These are phyloP conservation scores for Aspergillus texensis DNA, from an alignment of 2,329 filamentous ascomycete genomes.

Conservation along the genomic window DNA sequence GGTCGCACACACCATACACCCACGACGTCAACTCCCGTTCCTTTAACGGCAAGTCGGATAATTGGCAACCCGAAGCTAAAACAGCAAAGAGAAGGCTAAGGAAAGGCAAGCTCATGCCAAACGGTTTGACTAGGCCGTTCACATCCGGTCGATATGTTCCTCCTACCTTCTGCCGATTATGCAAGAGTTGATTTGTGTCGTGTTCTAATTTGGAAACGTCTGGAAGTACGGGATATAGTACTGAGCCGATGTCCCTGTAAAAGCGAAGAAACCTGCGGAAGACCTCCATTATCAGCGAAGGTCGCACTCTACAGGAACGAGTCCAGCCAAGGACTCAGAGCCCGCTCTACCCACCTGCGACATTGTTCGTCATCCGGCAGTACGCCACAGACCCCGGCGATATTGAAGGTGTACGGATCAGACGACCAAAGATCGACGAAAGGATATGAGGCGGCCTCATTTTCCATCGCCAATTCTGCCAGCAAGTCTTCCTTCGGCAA, in stretches of 20 bases:
- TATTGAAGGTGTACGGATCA: constrained; percentile 57
- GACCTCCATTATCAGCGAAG: constrained; percentile 11
- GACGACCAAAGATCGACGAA: constrained; percentile 67
- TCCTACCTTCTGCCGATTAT: constrained; percentile 50
- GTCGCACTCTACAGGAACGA: neutral
- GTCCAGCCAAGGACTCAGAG: neutral
- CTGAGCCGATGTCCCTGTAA: constrained; percentile 59
- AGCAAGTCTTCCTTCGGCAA: constrained; percentile 61
- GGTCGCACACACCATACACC: constrained; percentile 55
- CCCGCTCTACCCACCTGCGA: constrained; percentile 24
- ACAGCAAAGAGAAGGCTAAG: constrained; percentile 64
- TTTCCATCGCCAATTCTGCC: constrained; percentile 61
- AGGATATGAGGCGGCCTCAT: constrained; percentile 62
- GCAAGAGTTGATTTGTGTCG: constrained; percentile 55
- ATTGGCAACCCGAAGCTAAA: constrained; percentile 63
- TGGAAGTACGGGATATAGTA: constrained; percentile 60
- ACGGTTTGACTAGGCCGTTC: constrained; percentile 57
- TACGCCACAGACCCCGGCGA: constrained; percentile 58
- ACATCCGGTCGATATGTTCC: constrained; percentile 44
- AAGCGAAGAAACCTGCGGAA: constrained; percentile 51
- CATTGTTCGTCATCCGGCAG: constrained; percentile 59
- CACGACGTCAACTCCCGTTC: constrained; percentile 65
- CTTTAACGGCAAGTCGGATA: constrained; percentile 57
- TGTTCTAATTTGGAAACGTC: constrained; percentile 55
- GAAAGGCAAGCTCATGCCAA: constrained; percentile 61